Evolutionary conservation across 306 rosid genomes (phyloP).

Genomic region (Lupinus albus): DNA sequence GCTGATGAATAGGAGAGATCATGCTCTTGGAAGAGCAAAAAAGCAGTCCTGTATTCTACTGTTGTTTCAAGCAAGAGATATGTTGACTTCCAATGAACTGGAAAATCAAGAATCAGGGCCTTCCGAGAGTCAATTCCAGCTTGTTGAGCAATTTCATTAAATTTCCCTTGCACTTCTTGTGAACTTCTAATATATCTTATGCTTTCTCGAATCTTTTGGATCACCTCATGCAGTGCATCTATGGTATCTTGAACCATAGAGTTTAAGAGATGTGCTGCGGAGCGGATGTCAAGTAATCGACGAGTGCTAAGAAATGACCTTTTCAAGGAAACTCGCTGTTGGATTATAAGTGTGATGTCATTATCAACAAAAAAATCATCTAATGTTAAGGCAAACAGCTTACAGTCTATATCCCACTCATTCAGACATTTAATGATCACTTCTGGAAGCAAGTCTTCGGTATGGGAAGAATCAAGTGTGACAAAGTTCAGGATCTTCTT

Average conservation of each 20-base stretch:
- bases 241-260: slow-evolving; percentile 67
- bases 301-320: slow-evolving; percentile 71
- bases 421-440: slow-evolving; percentile 74
- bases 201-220: slow-evolving; percentile 77
- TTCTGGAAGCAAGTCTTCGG: slow-evolving; percentile 85
- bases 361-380: slow-evolving; percentile 79
- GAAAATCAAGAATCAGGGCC: slow-evolving; percentile 67
- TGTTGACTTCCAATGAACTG: slow-evolving; percentile 72
- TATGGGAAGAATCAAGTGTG: slow-evolving; percentile 82
- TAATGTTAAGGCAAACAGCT: slow-evolving; percentile 87
- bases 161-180: slow-evolving; percentile 68
- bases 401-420: slow-evolving; percentile 84
- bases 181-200: slow-evolving; percentile 73
- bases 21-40: slow-evolving; percentile 68
- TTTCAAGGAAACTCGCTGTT: slow-evolving; percentile 72
- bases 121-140: slow-evolving; percentile 64
- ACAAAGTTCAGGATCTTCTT: slow-evolving; percentile 80
- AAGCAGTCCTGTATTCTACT: slow-evolving; percentile 71
- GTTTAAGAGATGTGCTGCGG: slow-evolving; percentile 73
- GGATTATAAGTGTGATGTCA: slow-evolving; percentile 71
- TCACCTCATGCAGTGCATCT: slow-evolving; percentile 66
- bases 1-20: slow-evolving; percentile 61
- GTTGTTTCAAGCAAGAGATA: slow-evolving; percentile 83
- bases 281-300: slow-evolving; percentile 75
- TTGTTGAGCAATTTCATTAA: slow-evolving; percentile 69